Conservation (phyloP, 2,329 filamentous ascomycete genomes). For the Neofusicoccum sp. region DNA sequence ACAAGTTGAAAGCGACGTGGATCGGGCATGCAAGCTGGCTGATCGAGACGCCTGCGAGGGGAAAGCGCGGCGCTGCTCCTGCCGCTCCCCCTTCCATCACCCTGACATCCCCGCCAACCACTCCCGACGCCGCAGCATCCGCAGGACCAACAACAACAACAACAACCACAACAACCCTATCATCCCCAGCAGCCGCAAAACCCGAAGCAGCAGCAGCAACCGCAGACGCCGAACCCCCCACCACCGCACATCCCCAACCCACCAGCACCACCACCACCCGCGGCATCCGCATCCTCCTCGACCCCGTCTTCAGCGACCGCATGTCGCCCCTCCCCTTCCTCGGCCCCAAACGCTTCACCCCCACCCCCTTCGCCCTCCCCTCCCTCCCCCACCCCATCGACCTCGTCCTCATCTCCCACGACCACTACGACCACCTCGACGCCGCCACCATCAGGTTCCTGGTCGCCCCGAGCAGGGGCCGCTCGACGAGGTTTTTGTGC, state of each 20-base stretch:
- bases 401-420: constrained; percentile 56
- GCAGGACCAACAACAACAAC: no score
- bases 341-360: constrained; percentile 57
- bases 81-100: not conserved
- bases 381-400: constrained; percentile 55
- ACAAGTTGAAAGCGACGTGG: constrained; percentile 51
- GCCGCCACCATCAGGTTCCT: constrained; percentile 45
- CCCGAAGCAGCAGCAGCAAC: not conserved
- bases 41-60: constrained; percentile 40
- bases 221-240: not conserved
- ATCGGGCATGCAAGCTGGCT: constrained; percentile 56
- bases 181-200: not conserved
- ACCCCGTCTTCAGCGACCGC: constrained; percentile 56
- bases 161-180: not conserved
- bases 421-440: constrained; percentile 61
- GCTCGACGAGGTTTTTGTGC: constrained; percentile 45
- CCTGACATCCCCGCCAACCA: not conserved
- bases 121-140: not conserved
- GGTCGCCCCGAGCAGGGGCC: not conserved
- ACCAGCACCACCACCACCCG: constrained; percentile 25
- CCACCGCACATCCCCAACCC: no score
- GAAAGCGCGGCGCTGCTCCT: not conserved
- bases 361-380: constrained; percentile 52
- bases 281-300: constrained; percentile 52
- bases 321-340: constrained; percentile 50